Percentiles rank a stretch among this genome's conserved stretches.
Evolutionary conservation across 164 flowering plant genomes (phyloP).

Genomic region (Vitis cinerea): DNA sequence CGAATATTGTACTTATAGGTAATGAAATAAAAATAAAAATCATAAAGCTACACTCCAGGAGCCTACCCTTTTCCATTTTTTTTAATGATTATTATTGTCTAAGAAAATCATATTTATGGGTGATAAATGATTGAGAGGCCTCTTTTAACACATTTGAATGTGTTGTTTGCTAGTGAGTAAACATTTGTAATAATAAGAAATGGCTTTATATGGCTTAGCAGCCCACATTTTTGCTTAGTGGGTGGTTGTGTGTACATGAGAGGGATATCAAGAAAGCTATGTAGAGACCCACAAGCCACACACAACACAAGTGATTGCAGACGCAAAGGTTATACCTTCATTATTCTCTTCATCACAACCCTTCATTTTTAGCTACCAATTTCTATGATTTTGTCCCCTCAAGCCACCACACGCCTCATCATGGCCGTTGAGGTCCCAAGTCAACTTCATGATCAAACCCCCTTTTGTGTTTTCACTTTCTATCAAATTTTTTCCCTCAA

Average conservation of each 20-base stretch:
- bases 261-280: slow-evolving; percentile 3
- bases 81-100: not conserved
- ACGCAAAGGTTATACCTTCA: slow-evolving; percentile 16
- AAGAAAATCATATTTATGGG: not conserved
- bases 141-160: slow-evolving; percentile 13
- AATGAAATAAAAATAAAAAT: no score
- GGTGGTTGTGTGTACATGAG: not conserved
- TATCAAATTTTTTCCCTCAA: not conserved
- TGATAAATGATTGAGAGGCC: slow-evolving; percentile 3
- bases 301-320: slow-evolving; percentile 12
- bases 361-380: slow-evolving; percentile 27
- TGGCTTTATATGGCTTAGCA: not conserved
- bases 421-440: slow-evolving; percentile 41
- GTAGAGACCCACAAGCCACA: no score
- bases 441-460: slow-evolving; percentile 37
- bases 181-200: slow-evolving; percentile 15
- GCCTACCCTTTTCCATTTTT: no score
- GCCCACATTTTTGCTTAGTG: not conserved
- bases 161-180: slow-evolving; percentile 18
- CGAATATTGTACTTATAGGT: no score
- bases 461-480: not conserved
- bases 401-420: slow-evolving; percentile 47
- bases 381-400: slow-evolving; percentile 52
- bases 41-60: no score
- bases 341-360: slow-evolving; percentile 15